These are phyloP conservation scores for Saccharomycopsis sp. DNA, from an alignment of 805 yeast genomes.

Conservation along the genomic window DNA sequence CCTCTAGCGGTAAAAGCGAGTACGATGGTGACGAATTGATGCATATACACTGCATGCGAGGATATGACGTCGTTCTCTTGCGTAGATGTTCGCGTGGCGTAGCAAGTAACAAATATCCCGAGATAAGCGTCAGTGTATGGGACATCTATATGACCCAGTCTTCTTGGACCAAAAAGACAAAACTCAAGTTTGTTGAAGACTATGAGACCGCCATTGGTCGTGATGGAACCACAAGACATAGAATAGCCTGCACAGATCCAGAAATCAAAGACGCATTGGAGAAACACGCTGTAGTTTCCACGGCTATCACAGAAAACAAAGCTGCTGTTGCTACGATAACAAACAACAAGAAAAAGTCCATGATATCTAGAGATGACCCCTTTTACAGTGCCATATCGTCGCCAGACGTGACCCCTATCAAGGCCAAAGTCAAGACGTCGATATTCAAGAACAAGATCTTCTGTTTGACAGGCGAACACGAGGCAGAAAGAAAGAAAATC, in stretches of 20 bases:
- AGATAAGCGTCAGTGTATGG: slow-evolving; percentile 27
- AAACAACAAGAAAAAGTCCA: background rate
- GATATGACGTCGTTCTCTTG: slow-evolving; percentile 45
- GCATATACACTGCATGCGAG: slow-evolving; percentile 44
- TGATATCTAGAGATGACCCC: slow-evolving; percentile 3
- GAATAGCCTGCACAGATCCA: background rate
- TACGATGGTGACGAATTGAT: slow-evolving; percentile 28
- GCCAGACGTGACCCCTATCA: slow-evolving; percentile 18
- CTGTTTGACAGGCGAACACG: slow-evolving; percentile 17
- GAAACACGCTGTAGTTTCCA: background rate
- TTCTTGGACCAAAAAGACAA: slow-evolving; percentile 31
- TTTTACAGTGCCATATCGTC: slow-evolving; percentile 15
- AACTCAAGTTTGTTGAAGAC: slow-evolving; percentile 15
- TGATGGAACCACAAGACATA: background rate
- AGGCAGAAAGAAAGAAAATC: slow-evolving; percentile 7
- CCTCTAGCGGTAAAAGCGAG: slow-evolving; percentile 3
- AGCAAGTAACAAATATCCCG: slow-evolving; percentile 21
- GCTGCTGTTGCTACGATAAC: background rate
- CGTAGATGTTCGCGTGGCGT: slow-evolving; percentile 25
- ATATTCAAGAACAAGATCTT: slow-evolving; percentile 20
- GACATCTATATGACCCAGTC: slow-evolving; percentile 34
- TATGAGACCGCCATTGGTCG: background rate
- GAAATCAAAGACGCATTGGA: background rate
- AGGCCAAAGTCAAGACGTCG: slow-evolving; percentile 18
- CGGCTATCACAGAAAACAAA: background rate